A percentile compares a stretch with the other conserved stretches of the same genome.
Evolutionary conservation across 306 rosid genomes (phyloP).

Genomic region (Pterocarpus macrocarpus): DNA sequence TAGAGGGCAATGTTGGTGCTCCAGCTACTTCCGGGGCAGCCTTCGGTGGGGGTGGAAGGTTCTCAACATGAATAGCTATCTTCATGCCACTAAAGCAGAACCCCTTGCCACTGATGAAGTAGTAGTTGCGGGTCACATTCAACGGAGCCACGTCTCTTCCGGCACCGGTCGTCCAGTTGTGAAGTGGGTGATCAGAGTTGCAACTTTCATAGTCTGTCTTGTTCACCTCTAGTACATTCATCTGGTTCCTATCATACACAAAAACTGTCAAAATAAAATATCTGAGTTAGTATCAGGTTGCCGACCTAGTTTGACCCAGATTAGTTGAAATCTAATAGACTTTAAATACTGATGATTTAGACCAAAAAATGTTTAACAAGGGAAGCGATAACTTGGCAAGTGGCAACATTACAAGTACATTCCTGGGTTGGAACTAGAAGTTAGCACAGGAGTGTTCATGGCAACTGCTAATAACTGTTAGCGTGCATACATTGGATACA

Average conservation of each 20-base stretch:
- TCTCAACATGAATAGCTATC: conserved; percentile 71
- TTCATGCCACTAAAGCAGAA: conserved; percentile 95
- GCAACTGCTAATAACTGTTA: neutral
- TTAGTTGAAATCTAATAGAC: too few species aligned
- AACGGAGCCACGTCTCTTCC: conserved; percentile 96
- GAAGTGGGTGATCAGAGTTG: conserved; percentile 72
- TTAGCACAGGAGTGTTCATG: neutral
- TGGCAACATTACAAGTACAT: neutral
- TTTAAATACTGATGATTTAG: too few species aligned
- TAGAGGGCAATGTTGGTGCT: conserved; percentile 46
- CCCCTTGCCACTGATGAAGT: conserved; percentile 86
- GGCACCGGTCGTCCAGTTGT: conserved; percentile 87
- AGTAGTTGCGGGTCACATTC: conserved; percentile 78
- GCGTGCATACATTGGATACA: neutral
- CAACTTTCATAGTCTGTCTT: conserved; percentile 79
- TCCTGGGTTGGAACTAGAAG: neutral
- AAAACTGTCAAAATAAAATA: conserved; percentile 58
- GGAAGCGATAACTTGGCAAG: too few species aligned
- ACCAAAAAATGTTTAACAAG: too few species aligned
- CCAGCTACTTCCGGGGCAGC: conserved; percentile 51
- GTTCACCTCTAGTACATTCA: conserved; percentile 86
- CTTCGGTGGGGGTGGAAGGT: conserved; percentile 76
- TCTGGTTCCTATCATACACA: conserved; percentile 94
- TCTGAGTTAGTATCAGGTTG: conserved; percentile 12
- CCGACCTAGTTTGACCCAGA: too few species aligned